phyloP scores from a whole-genome alignment of 306 rosid genomes.

The Potentilla sterilis region DNA sequence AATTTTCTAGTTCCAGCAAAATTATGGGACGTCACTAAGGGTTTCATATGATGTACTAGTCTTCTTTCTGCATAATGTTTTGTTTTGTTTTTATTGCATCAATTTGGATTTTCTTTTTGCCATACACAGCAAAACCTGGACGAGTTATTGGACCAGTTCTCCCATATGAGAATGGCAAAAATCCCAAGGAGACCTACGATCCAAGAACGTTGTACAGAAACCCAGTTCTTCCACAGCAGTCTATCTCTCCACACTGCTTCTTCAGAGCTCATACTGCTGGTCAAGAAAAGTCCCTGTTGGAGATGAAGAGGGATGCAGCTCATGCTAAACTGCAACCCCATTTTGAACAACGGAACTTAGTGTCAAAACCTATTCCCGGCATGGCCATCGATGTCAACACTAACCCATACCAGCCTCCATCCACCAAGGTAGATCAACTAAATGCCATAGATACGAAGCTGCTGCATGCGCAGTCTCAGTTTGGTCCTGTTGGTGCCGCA shows the following conservation, averaged over 20 bases:
- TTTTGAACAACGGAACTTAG: conserved; percentile 34
- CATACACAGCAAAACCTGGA: conserved; percentile 58
- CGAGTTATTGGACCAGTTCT: conserved; percentile 69
- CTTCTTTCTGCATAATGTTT: neutral
- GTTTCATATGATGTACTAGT: neutral
- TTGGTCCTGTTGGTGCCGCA: conserved; percentile 71
- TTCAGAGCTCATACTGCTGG: conserved; percentile 39
- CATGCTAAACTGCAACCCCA: conserved; percentile 42
- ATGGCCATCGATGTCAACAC: conserved; percentile 44
- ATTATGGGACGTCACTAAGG: neutral
- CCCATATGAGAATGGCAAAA: conserved; percentile 52
- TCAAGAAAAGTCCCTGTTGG: conserved; percentile 36
- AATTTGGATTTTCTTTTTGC: neutral
- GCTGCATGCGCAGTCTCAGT: conserved; percentile 65
- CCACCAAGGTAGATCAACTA: conserved; percentile 45
- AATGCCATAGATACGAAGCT: conserved; percentile 48
- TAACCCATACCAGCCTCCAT: conserved; percentile 48
- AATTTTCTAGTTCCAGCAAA: neutral
- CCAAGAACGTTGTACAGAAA: conserved; percentile 42
- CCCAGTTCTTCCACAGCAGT: conserved; percentile 42
- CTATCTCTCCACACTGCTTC: conserved; percentile 54
- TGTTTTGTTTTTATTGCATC: neutral
- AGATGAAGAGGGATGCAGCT: conserved; percentile 36
- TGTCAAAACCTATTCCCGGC: conserved; percentile 24
- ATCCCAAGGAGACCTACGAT: conserved; percentile 43